A percentile compares a stretch with the other conserved stretches of the same genome.
These are phyloP conservation scores for Fusarium sp. DNA, from an alignment of 2,329 filamentous ascomycete genomes.

Conservation along the genomic window DNA sequence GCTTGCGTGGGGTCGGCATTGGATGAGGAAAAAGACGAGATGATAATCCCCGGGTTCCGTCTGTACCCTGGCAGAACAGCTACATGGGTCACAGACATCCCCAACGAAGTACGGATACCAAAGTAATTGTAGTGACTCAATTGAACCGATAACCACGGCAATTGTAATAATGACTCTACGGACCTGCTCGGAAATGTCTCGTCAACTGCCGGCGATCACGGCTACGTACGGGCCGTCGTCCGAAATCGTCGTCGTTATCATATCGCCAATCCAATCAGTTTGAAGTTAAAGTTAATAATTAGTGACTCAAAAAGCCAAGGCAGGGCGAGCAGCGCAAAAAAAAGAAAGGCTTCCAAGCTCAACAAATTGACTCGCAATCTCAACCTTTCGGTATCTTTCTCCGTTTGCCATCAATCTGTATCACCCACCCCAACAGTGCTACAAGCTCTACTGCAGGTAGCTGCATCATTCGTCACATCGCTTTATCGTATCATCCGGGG, in stretches of 20 bases:
- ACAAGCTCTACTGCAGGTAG: slow-evolving; percentile 25
- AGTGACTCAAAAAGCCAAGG: slow-evolving; percentile 9
- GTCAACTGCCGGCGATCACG: slow-evolving; percentile 30
- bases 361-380: slow-evolving; percentile 29
- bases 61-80: neutral
- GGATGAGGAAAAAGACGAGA: neutral
- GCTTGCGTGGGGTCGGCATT: slow-evolving; percentile 4
- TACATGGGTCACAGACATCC: slow-evolving; percentile 4
- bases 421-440: slow-evolving; percentile 17
- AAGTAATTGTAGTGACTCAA: neutral
- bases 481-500: slow-evolving; percentile 26
- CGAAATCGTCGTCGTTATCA: slow-evolving; percentile 23
- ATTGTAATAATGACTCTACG: neutral
- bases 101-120: neutral
- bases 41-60: slow-evolving; percentile 12
- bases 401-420: neutral
- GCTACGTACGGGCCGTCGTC: slow-evolving; percentile 35
- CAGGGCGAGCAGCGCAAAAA: neutral
- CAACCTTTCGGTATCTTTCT: slow-evolving; percentile 31
- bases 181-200: slow-evolving; percentile 28
- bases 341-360: slow-evolving; percentile 11
- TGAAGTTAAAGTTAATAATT: slow-evolving; percentile 22
- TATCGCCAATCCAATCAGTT: slow-evolving; percentile 26
- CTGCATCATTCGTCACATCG: slow-evolving; percentile 17
- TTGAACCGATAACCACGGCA: neutral